Evolutionary conservation across 2,329 filamentous ascomycete species (phyloP).

Genomic region (Alternaria arbusti): DNA sequence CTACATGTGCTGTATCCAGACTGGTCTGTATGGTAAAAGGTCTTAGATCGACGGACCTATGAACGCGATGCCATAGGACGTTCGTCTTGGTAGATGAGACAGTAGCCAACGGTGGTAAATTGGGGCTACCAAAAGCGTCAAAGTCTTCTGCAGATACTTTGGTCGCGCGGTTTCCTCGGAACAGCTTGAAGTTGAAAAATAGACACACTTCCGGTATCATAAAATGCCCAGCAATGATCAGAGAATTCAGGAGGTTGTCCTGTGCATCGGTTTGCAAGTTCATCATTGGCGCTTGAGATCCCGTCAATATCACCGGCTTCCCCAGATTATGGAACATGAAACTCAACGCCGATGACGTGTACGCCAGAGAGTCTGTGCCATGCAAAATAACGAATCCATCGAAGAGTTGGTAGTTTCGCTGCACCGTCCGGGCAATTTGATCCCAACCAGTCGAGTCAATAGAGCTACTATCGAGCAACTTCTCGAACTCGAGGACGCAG

Average conservation of each 20-base stretch:
- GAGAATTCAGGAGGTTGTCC: conserved; percentile 85
- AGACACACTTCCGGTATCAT: conserved; percentile 92
- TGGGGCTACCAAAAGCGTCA: conserved; percentile 88
- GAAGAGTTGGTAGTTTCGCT: conserved; percentile 84
- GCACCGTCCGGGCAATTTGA: conserved; percentile 78
- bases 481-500: conserved; percentile 81
- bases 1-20: conserved; percentile 86
- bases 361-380: conserved; percentile 85
- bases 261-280: conserved; percentile 89
- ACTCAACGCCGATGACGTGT: conserved; percentile 86
- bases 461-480: conserved; percentile 85
- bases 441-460: conserved; percentile 88
- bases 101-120: conserved; percentile 78
- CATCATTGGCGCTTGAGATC: conserved; percentile 77
- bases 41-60: conserved; percentile 74
- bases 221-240: conserved; percentile 91
- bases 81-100: conserved; percentile 82
- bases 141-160: conserved; percentile 89
- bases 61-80: conserved; percentile 79
- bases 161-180: conserved; percentile 84
- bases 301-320: conserved; percentile 87
- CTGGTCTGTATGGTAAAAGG: conserved; percentile 76
- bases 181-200: conserved; percentile 91
- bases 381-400: conserved; percentile 92
- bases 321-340: conserved; percentile 93